Conservation (phyloP, 2,329 filamentous ascomycete species). For the Teratosphaeriaceae sp. region DNA sequence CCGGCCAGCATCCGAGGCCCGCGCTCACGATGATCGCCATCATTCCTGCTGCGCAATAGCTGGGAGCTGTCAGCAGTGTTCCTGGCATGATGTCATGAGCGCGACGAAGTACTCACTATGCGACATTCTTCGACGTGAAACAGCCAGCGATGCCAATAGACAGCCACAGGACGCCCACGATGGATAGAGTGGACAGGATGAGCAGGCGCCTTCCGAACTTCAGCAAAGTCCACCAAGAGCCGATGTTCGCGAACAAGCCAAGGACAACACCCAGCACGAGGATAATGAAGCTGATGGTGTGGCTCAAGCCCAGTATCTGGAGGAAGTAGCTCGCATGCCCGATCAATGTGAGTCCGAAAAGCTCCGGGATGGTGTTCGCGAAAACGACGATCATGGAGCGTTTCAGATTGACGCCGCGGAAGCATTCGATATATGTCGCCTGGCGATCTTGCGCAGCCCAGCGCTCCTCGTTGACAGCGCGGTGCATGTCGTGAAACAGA, state of each 20-base stretch:
- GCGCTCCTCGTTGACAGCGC: slow-evolving; percentile 17
- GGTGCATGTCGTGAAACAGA: slow-evolving; percentile 17
- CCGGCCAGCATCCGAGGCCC: slow-evolving; percentile 40
- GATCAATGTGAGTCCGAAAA: slow-evolving; percentile 32
- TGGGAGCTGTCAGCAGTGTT: slow-evolving; percentile 17
- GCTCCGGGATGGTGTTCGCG: slow-evolving; percentile 25
- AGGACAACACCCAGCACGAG: slow-evolving; percentile 34
- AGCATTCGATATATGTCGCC: slow-evolving; percentile 29
- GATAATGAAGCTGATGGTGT: slow-evolving; percentile 34
- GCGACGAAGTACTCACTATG: slow-evolving; percentile 30
- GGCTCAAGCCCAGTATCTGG: slow-evolving; percentile 28
- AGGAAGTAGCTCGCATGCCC: slow-evolving; percentile 31
- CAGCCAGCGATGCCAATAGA: slow-evolving; percentile 44
- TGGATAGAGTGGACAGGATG: slow-evolving; percentile 30
- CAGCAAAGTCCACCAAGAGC: slow-evolving; percentile 37
- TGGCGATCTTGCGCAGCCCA: slow-evolving; percentile 17
- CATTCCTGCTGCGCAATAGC: slow-evolving; percentile 37
- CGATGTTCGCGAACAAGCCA: slow-evolving; percentile 40
- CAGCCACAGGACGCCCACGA: slow-evolving; percentile 36
- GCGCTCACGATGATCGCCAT: slow-evolving; percentile 41
- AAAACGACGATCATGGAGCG: slow-evolving; percentile 34
- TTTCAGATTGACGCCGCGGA: slow-evolving; percentile 29
- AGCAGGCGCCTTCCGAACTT: slow-evolving; percentile 36
- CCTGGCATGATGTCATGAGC: neutral
- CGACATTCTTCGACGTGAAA: slow-evolving; percentile 32